Evolutionary conservation across 345 rosid species (phyloP), one percentile per base, ranked within the genome.

Genomic region (Moringa oleifera): DNA sequence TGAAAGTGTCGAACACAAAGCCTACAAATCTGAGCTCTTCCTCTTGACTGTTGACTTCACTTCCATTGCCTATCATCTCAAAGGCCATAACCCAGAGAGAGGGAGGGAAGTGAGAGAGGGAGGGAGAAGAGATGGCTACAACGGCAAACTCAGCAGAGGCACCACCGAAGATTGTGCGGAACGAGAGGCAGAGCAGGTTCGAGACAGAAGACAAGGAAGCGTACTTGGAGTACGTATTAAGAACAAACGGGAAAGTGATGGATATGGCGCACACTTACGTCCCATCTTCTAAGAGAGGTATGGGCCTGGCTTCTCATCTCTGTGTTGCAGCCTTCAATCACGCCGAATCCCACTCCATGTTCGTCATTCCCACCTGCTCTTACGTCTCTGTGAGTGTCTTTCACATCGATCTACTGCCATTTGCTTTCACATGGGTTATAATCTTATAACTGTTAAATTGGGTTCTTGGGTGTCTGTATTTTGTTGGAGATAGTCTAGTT

Each of bases 151-250:
- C 61, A 17, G 17, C 45, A 28, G 79, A 73, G 65, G 61, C 74
- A 31, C n/a, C n/a, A n/a, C 85, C 86, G 60, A 81, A 73, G 73
- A 89, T 89, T 25, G 73, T 75, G 61, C 81, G 86, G 91, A 92
- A 84, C 71, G 65, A 81, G 62, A 68, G 61, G 23, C 63, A 66
- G 20, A 60, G 66, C 20, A 69, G 83, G 55, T 93, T 93, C 83
- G 94, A 92, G 77, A 85, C 90, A n/a, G 91, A 93, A 66, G 98
- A 93, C 80, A 80, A 78, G 74, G 75, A 76, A 65, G 94, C 97
- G 0, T 87, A 78, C 82, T 23, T 86, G 18, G 85, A 89, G 41
- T 89, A 87, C 82, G 86, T 68, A 58, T 10, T 81, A 46, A 78
- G 86, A 61, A 61, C 70, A 59, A 76, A 78, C 7, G 87, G 86